Percentiles rank a stretch among this genome's conserved stretches.
Evolutionary conservation across 768 basidiomycete species (phyloP).

Genomic region (Candolleomyces aberdarensis): DNA sequence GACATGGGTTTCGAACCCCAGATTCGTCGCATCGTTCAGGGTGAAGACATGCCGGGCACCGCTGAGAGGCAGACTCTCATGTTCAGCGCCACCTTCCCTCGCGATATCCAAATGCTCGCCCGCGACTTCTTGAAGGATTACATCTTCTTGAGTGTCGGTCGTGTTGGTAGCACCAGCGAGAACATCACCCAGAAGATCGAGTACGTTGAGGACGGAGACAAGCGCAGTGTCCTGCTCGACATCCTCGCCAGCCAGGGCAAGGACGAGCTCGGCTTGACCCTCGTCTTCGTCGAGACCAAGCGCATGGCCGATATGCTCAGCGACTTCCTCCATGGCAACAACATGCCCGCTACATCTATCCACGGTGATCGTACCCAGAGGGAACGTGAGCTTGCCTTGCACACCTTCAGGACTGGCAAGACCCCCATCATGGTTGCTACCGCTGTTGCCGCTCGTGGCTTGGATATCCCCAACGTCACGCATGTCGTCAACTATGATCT

Average conservation of each 20-base stretch:
- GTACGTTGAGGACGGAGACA: constrained; percentile 96
- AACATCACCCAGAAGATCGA: constrained; percentile 99
- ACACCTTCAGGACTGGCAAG: constrained; percentile 92
- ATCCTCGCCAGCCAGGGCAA: constrained; percentile 78
- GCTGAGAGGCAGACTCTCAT: constrained; percentile 95
- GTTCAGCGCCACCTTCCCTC: constrained; percentile 99
- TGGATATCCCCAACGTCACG: constrained; percentile 98
- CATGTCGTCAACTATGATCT: constrained; percentile 99
- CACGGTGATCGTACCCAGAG: constrained; percentile 98
- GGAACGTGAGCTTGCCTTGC: constrained; percentile 93
- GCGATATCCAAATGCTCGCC: constrained; percentile 96
- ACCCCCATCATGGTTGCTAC: constrained; percentile 98
- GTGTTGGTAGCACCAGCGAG: constrained; percentile 97
- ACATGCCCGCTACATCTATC: constrained; percentile 90
- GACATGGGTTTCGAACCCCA: constrained; percentile 99
- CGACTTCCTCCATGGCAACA: constrained; percentile 85
- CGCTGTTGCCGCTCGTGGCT: constrained; percentile 96
- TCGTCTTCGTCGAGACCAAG: constrained; percentile 99
- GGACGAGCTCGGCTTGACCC: constrained; percentile 69
- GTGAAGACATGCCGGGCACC: constrained; percentile 97
- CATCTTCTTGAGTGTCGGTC: constrained; percentile 97
- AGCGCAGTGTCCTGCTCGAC: constrained; percentile 94
- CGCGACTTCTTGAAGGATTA: constrained; percentile 98
- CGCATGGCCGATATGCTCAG: constrained; percentile 98
- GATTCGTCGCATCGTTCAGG: constrained; percentile 96